Conservation (phyloP, 208 protist species). For the Angomonas ambiguus region DNA sequence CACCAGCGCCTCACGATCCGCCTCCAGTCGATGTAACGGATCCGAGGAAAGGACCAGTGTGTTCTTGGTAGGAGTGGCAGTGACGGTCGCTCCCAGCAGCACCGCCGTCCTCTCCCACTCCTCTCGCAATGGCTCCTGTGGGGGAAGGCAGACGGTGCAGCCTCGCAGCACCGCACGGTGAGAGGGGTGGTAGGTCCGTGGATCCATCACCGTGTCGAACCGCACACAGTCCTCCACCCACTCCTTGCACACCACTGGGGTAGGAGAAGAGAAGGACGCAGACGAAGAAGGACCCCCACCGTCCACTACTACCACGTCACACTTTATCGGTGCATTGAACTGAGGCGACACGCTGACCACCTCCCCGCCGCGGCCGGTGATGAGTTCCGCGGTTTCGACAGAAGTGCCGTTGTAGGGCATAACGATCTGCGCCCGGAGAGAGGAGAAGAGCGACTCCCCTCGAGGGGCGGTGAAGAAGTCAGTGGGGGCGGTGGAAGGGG, state of each 20-base stretch:
- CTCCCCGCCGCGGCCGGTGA: background rate
- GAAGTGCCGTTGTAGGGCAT: background rate
- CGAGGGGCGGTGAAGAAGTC: background rate
- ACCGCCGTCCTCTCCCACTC: slow-evolving; percentile 9
- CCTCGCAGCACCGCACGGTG: slow-evolving; percentile 11
- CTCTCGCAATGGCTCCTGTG: background rate
- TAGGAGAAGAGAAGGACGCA: background rate
- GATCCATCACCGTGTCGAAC: background rate
- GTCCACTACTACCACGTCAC: background rate
- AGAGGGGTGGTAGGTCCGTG: slow-evolving; percentile 12
- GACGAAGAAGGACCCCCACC: background rate
- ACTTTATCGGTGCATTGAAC: background rate
- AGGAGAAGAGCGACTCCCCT: background rate
- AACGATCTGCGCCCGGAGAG: background rate
- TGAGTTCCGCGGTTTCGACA: background rate
- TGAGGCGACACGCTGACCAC: background rate
- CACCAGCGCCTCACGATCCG: slow-evolving; percentile 19
- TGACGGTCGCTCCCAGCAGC: slow-evolving; percentile 18
- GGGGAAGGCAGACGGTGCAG: slow-evolving; percentile 9
- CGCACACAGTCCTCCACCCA: slow-evolving; percentile 21
- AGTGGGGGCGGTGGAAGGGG: background rate
- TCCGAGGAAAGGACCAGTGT: too few relatives aligned
- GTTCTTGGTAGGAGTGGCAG: too few relatives aligned
- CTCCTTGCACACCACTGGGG: slow-evolving; percentile 13
- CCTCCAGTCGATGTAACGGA: too few relatives aligned